phyloP scores from a whole-genome alignment of 1,139 yeast genomes.

The Candida pseudoviswanathii region DNA sequence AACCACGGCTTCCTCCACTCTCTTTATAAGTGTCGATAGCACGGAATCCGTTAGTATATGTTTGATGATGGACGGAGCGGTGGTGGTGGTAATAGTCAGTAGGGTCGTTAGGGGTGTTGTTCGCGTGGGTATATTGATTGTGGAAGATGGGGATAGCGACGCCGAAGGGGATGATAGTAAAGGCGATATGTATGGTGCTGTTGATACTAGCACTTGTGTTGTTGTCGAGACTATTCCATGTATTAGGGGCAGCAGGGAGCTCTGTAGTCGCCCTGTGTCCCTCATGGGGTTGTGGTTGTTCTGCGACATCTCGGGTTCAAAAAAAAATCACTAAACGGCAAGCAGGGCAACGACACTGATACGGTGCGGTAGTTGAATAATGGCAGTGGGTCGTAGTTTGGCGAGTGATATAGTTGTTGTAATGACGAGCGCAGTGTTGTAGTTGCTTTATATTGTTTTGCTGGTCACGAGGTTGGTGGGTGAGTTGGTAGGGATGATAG shows the following conservation, averaged over 20 bases:
- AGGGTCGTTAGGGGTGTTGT: background rate
- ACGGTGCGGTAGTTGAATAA: background rate
- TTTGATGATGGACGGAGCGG: slow-evolving; percentile 1
- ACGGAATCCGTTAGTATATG: background rate
- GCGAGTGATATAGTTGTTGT: too few relatives aligned
- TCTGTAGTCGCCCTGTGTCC: background rate
- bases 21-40: slow-evolving; percentile 4
- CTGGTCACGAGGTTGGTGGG: too few relatives aligned
- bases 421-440: too few relatives aligned
- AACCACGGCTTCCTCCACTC: slow-evolving; percentile 3
- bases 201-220: background rate
- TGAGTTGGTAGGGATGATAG: too few relatives aligned
- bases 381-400: background rate
- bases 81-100: background rate
- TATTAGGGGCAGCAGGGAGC: background rate
- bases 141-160: background rate
- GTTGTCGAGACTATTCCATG: background rate
- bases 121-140: slow-evolving; percentile 1
- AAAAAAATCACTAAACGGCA: background rate
- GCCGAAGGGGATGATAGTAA: background rate
- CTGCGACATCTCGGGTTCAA: background rate
- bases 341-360: background rate
- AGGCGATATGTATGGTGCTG: background rate
- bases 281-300: background rate
- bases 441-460: background rate